Evolutionary conservation across 257 asterid species (phyloP).

Genomic region (Misopates orontium): DNA sequence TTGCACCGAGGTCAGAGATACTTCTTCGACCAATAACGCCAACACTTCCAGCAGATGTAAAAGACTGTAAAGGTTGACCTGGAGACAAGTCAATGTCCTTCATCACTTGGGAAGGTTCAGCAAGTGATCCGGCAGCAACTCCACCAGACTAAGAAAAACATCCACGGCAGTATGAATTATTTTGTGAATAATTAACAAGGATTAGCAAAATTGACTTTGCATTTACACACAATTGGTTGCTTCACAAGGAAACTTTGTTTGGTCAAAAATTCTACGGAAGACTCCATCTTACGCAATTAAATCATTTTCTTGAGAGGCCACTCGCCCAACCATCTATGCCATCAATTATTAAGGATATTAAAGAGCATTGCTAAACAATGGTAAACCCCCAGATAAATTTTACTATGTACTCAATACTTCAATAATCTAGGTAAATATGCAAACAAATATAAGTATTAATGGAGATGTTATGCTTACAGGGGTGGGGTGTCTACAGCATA

Average conservation of each 20-base stretch:
- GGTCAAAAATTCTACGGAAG: slow-evolving; percentile 2
- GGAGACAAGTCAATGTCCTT: slow-evolving; percentile 86
- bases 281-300: background rate
- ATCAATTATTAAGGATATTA: background rate
- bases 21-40: slow-evolving; percentile 99
- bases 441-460: slow-evolving; percentile 16
- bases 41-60: slow-evolving; percentile 79
- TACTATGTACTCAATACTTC: background rate
- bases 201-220: background rate
- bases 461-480: slow-evolving; percentile 52
- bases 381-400: background rate
- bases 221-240: slow-evolving; percentile 4
- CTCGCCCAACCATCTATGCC: background rate
- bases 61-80: slow-evolving; percentile 84
- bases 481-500: slow-evolving; percentile 57
- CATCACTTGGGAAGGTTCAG: slow-evolving; percentile 71
- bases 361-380: background rate
- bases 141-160: slow-evolving; percentile 53
- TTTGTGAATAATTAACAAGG: background rate
- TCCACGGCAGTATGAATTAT: slow-evolving; percentile 15
- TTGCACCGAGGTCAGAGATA: slow-evolving; percentile 89
- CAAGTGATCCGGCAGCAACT: slow-evolving; percentile 48
- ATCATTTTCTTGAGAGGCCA: slow-evolving; percentile 5
- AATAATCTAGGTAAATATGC: background rate
- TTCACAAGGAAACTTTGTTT: slow-evolving; percentile 10